Evolutionary conservation across 306 rosid genomes (phyloP).

Genomic region (Crotalaria pallida): DNA sequence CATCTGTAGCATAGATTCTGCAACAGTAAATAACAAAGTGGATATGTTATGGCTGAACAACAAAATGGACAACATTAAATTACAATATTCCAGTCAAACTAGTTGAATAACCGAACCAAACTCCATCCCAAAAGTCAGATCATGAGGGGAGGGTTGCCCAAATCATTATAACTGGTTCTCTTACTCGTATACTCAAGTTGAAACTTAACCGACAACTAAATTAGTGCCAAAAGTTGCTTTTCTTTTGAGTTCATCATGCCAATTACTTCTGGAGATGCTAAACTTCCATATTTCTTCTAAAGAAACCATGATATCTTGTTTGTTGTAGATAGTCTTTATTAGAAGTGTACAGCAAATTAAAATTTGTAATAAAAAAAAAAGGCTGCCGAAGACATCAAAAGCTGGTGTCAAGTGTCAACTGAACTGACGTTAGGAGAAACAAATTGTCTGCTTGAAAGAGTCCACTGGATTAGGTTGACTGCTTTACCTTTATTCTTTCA

Average conservation of each 20-base stretch:
- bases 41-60: conserved; percentile 1
- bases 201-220: background rate
- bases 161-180: too few species aligned
- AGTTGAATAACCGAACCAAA: too few species aligned
- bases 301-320: background rate
- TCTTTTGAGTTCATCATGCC: background rate
- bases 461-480: background rate
- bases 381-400: background rate
- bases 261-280: background rate
- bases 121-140: too few species aligned
- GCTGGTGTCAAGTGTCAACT: background rate
- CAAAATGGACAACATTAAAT: background rate
- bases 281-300: background rate
- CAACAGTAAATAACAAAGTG: conserved; percentile 17
- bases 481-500: background rate
- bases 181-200: too few species aligned
- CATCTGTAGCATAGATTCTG: conserved; percentile 88
- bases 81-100: background rate
- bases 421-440: background rate
- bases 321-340: background rate
- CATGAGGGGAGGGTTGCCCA: too few species aligned
- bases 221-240: background rate
- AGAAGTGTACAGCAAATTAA: background rate
- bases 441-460: background rate
- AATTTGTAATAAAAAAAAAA: background rate